Conservation (phyloP, 495 filamentous ascomycete species). For the Astrocystis sublimbata region DNA sequence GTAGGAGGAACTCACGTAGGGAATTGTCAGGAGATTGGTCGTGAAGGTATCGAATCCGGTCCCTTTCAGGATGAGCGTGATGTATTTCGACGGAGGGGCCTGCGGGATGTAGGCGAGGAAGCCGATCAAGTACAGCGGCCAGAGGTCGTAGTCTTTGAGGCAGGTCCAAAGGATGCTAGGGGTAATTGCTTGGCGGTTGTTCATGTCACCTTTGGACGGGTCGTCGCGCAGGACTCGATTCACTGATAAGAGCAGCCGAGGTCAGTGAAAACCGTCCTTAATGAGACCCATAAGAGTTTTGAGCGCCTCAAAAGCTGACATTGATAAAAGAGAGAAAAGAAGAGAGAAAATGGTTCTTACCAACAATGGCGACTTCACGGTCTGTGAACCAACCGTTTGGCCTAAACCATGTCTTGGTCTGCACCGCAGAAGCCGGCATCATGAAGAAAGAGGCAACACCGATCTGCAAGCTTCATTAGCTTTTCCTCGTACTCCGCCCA, state of each 20-base stretch:
- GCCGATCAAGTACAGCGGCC: conserved; percentile 70
- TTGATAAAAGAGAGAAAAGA: too few species aligned
- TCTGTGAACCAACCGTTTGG: conserved; percentile 55
- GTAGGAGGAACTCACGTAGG: conserved; percentile 29
- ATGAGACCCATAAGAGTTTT: too few species aligned
- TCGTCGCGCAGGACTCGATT: conserved; percentile 55
- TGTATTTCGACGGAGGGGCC: conserved; percentile 56
- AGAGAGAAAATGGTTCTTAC: too few species aligned
- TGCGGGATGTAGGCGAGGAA: conserved; percentile 60
- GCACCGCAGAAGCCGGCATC: conserved; percentile 56
- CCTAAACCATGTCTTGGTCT: conserved; percentile 52
- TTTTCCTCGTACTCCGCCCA: neutral
- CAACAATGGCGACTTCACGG: conserved; percentile 53
- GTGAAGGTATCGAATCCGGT: conserved; percentile 67
- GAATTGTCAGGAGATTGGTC: conserved; percentile 71
- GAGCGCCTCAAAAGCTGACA: too few species aligned
- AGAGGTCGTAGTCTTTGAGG: conserved; percentile 71
- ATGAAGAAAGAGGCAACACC: conserved; percentile 55
- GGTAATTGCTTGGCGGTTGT: conserved; percentile 62
- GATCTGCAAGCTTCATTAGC: conserved; percentile 22
- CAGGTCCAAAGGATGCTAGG: conserved; percentile 58
- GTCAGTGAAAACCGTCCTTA: too few species aligned
- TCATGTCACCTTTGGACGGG: conserved; percentile 59
- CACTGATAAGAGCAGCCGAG: too few species aligned
- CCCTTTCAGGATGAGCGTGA: conserved; percentile 62